Conservation (phyloP, 805 yeast species). For the Pichia deserticola region DNA sequence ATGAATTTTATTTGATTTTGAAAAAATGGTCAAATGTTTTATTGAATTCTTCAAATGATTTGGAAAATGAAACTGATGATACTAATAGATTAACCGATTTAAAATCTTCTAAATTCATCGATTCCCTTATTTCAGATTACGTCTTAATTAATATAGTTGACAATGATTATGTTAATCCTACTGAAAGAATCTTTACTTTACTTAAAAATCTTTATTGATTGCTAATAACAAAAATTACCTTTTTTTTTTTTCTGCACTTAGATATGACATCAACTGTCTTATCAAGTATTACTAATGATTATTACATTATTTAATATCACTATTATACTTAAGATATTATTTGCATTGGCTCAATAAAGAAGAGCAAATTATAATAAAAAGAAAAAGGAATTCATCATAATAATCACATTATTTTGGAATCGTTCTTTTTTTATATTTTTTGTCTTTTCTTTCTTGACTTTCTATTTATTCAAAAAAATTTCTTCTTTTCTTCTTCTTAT, state of each 20-base stretch:
- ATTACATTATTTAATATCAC: neutral
- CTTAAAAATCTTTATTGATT: conserved; percentile 22
- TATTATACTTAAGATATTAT: neutral
- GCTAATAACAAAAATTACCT: too few relatives aligned
- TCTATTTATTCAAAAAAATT: too few relatives aligned
- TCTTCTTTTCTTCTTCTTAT: neutral
- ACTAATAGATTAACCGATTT: conserved; percentile 11
- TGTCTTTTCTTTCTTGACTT: neutral
- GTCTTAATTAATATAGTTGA: conserved; percentile 84
- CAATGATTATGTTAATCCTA: conserved; percentile 56
- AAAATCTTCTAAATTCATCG: conserved; percentile 35
- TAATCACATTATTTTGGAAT: too few relatives aligned
- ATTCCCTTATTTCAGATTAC: conserved; percentile 47
- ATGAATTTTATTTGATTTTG: conserved; percentile 80
- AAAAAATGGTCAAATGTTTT: conserved; percentile 55
- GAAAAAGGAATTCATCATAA: too few relatives aligned
- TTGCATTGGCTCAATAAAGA: neutral
- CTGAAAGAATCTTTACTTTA: conserved; percentile 50
- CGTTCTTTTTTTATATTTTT: too few relatives aligned
- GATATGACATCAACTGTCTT: conserved; percentile 14
- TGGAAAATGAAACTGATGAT: conserved; percentile 20
- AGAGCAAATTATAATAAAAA: too few relatives aligned
- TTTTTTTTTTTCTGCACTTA: neutral
- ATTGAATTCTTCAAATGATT: conserved; percentile 25
- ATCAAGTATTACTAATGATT: neutral